Percentiles rank a stretch among this genome's conserved stretches.
These are phyloP conservation scores for Setaria italica DNA, from an alignment of 202 grass and related monocot species.

Conservation along the genomic window DNA sequence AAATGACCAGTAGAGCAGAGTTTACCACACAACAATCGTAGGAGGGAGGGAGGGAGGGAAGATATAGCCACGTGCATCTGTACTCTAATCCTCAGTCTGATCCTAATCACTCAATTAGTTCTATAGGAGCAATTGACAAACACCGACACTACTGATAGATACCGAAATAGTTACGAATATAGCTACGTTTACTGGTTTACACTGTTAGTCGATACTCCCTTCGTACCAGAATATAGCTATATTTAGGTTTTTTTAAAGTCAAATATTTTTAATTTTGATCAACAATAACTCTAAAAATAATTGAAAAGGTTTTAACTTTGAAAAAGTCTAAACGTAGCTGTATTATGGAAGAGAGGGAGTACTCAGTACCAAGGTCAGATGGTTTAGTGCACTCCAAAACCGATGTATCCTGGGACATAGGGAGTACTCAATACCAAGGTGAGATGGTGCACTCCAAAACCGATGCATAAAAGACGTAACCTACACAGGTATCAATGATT, in stretches of 20 bases:
- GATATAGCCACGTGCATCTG: background rate
- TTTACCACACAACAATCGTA: background rate
- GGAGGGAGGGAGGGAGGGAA: background rate
- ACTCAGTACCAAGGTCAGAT: too few relatives aligned
- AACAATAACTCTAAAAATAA: too few relatives aligned
- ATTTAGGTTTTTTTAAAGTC: too few relatives aligned
- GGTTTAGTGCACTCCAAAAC: too few relatives aligned
- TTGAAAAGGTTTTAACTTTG: too few relatives aligned
- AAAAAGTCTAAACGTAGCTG: too few relatives aligned
- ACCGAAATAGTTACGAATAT: background rate
- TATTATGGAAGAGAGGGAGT: too few relatives aligned
- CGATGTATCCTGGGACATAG: too few relatives aligned
- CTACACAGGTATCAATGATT: background rate
- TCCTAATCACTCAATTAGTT: slow-evolving; percentile 27
- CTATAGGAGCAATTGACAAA: background rate
- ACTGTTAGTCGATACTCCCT: too few relatives aligned
- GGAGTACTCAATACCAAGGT: background rate
- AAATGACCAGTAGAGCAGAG: slow-evolving; percentile 5
- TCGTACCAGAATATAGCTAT: too few relatives aligned
- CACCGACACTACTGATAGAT: background rate
- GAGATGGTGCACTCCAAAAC: slow-evolving; percentile 18
- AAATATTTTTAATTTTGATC: too few relatives aligned
- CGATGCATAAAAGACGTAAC: background rate
- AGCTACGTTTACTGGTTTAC: too few relatives aligned
- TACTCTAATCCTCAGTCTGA: background rate